Percentiles rank a stretch among this genome's conserved stretches.
Conservation (phyloP, 2,329 filamentous ascomycete genomes). For the Leptographium procerum region DNA sequence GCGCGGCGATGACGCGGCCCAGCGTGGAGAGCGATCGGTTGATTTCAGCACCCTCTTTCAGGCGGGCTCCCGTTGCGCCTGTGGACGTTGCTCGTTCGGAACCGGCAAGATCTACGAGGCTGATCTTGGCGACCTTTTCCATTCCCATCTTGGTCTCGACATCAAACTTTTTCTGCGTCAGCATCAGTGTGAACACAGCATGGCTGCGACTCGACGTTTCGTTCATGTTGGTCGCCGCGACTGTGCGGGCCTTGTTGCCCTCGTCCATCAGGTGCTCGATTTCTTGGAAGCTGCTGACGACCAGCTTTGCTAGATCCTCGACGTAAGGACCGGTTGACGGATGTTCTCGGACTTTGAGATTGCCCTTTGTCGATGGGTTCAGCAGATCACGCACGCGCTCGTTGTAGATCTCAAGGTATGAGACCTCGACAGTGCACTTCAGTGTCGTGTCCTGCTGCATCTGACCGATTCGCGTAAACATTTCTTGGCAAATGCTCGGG, state of each 20-base stretch:
- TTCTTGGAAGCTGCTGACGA: slow-evolving; percentile 84
- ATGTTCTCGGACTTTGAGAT: slow-evolving; percentile 94
- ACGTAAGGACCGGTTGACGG: slow-evolving; percentile 93
- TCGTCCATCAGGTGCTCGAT: slow-evolving; percentile 99
- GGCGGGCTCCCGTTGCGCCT: slow-evolving; percentile 82
- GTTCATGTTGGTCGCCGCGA: slow-evolving; percentile 99
- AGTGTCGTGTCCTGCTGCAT: slow-evolving; percentile 72
- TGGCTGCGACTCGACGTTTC: slow-evolving; percentile 97
- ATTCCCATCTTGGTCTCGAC: slow-evolving; percentile 90
- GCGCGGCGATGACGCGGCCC: slow-evolving; percentile 89
- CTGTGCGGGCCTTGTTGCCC: slow-evolving; percentile 95
- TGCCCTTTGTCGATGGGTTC: slow-evolving; percentile 52
- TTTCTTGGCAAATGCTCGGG: slow-evolving; percentile 85
- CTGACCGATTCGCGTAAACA: slow-evolving; percentile 85
- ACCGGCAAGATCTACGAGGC: slow-evolving; percentile 91
- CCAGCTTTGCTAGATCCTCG: slow-evolving; percentile 88
- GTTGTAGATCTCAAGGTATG: slow-evolving; percentile 99
- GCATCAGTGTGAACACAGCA: slow-evolving; percentile 90
- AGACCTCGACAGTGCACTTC: slow-evolving; percentile 93
- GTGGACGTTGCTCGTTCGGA: slow-evolving; percentile 97
- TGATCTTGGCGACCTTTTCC: slow-evolving; percentile 97
- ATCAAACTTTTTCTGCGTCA: slow-evolving; percentile 89
- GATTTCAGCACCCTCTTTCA: slow-evolving; percentile 98
- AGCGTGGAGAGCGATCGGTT: slow-evolving; percentile 93
- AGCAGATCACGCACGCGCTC: slow-evolving; percentile 94